These are phyloP conservation scores for Botrytis deweyae DNA, from an alignment of 2,329 filamentous ascomycete species.

Conservation along the genomic window DNA sequence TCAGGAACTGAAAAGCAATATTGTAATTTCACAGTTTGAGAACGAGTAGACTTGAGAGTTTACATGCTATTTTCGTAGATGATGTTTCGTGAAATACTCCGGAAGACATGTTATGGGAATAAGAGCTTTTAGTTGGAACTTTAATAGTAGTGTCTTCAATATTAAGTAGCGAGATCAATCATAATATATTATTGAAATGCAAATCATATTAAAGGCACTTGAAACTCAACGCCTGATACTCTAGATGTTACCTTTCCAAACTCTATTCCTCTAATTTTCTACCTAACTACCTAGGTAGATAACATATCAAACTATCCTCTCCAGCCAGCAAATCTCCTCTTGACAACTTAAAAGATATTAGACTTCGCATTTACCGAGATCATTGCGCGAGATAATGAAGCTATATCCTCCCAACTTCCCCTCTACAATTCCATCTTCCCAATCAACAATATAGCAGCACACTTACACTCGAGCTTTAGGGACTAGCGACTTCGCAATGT, in stretches of 20 bases:
- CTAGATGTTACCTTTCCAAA: not conserved
- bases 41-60: not conserved
- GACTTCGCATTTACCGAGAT: not conserved
- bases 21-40: not conserved
- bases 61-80: rapidly evolving
- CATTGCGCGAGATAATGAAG: not conserved
- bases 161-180: not conserved
- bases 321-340: not conserved
- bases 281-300: not conserved
- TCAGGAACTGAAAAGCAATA: not conserved
- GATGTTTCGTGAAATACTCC: not conserved
- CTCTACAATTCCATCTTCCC: not conserved
- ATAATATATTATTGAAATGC: not conserved
- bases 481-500: not conserved
- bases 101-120: rapidly evolving
- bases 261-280: rapidly evolving
- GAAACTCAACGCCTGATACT: not conserved
- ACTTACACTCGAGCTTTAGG: not conserved
- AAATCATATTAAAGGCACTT: not conserved
- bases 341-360: not conserved
- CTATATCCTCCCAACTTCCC: not conserved
- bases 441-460: rapidly evolving
- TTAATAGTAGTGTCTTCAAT: not conserved
- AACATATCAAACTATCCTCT: not conserved
- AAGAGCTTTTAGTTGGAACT: not conserved